Evolutionary conservation across 768 basidiomycete species (phyloP), one percentile per base, ranked within the genome.

Genomic region (Exidia glandulosa): DNA sequence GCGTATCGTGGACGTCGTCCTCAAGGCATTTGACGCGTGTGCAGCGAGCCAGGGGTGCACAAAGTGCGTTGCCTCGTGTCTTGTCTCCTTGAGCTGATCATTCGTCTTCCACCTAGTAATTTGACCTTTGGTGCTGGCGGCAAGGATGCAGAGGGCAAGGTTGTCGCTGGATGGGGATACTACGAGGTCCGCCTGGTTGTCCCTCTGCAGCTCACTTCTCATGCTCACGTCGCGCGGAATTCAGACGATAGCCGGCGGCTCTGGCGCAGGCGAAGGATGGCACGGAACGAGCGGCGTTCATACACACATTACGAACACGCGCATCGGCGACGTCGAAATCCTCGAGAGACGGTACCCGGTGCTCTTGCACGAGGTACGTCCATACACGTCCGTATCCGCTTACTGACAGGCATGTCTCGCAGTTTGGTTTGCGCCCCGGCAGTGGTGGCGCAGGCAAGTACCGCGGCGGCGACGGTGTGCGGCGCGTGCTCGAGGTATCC

Each of bases 1-100:
- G 68, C 79, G 94, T n/a, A 90, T 95, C 50, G 90, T 94, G 2
- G 94, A 97, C 68, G 92, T 94, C 2, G 88, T 97, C 33, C 75
- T 97, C 34, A 91, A 88, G 69, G 93, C 94, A 0, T 96, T 97
- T 76, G 81, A 88, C 65, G 93, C 91, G 2, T 87, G 85, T 54
- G 92, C 93, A 19, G 94, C 93, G 0, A 91, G 89, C 66, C 94
- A 96, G 69, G 94, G 94, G 1, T 91, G 90, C 66, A 94, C 90
- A 52, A 94, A 94, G 90, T 90, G 69, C 64, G 84, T 71, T 3
- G 36, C n/a, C n/a, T n/a, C n/a, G n/a, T n/a, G n/a, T 45, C 34
- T 37, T 37, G 31, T 37, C 19, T 48, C 47, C 9, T 7, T 13
- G 9, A 23, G 50, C 25, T 29, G 6, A 7, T 27, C 30, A 25